phyloP scores from a whole-genome alignment of 495 filamentous ascomycete genomes.

The Aspergillus cavernicola region DNA sequence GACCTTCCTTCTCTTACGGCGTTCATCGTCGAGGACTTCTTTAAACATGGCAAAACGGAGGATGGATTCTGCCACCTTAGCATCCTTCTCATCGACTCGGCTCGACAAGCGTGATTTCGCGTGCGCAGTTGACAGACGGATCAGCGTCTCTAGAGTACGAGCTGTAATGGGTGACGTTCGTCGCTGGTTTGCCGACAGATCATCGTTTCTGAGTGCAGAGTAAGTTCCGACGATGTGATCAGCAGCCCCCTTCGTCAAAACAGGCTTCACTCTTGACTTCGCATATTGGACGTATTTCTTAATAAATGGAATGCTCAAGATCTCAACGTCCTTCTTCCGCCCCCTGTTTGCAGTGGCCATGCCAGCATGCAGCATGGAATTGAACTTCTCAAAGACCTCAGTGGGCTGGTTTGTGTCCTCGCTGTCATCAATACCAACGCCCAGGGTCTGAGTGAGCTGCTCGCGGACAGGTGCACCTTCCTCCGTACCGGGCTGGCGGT shows the following conservation, averaged over 20 bases:
- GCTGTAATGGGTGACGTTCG: slow-evolving; percentile 94
- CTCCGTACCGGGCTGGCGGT: slow-evolving; percentile 89
- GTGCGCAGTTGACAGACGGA: slow-evolving; percentile 94
- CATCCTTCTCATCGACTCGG: slow-evolving; percentile 89
- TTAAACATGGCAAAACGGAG: slow-evolving; percentile 97
- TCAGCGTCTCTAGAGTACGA: slow-evolving; percentile 94
- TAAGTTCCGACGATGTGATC: slow-evolving; percentile 93
- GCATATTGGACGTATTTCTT: slow-evolving; percentile 99
- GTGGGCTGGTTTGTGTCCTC: slow-evolving; percentile 69
- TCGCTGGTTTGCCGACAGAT: slow-evolving; percentile 88
- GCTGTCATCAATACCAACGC: slow-evolving; percentile 81
- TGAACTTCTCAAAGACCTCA: slow-evolving; percentile 94
- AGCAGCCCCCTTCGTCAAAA: slow-evolving; percentile 87
- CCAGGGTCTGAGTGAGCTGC: slow-evolving; percentile 76
- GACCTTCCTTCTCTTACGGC: slow-evolving; percentile 64
- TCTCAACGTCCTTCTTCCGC: slow-evolving; percentile 71
- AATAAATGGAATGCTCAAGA: slow-evolving; percentile 97
- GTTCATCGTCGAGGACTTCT: slow-evolving; percentile 86
- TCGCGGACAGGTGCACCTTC: slow-evolving; percentile 95
- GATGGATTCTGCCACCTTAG: slow-evolving; percentile 82
- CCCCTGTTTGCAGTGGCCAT: slow-evolving; percentile 73
- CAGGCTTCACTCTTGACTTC: slow-evolving; percentile 84
- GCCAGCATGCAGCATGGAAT: slow-evolving; percentile 91
- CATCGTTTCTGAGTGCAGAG: slow-evolving; percentile 90
- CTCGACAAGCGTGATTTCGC: slow-evolving; percentile 90